Percentiles rank a stretch among this genome's conserved stretches.
Conservation (phyloP, 352 stramenopile genomes). For the Globisporangium irregulare region DNA sequence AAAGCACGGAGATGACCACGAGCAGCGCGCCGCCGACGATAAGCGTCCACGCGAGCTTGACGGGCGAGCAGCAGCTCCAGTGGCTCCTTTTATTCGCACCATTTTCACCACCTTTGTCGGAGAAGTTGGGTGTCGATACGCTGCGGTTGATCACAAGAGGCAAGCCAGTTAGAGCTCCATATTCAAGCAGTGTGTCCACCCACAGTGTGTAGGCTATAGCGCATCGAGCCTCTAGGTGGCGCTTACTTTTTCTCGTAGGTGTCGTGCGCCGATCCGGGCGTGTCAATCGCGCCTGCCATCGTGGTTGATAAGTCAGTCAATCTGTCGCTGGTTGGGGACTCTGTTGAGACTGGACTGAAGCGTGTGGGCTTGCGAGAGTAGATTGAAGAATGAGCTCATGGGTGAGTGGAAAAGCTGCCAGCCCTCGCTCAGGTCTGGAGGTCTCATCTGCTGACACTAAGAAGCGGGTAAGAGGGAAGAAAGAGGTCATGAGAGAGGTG, state of each 20-base stretch:
- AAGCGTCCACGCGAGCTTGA: slow-evolving; percentile 24
- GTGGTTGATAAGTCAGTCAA: not conserved
- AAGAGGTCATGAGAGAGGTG: not conserved
- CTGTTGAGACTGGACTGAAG: not conserved
- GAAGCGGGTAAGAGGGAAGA: too few species aligned
- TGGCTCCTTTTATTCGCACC: not conserved
- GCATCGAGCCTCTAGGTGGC: not conserved
- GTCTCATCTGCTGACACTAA: not conserved
- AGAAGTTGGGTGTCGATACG: not conserved
- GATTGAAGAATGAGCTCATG: not conserved
- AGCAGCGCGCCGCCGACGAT: slow-evolving; percentile 30
- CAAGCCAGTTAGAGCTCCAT: not conserved
- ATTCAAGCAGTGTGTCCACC: not conserved
- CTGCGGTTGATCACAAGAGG: not conserved
- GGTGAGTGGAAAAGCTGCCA: too few species aligned
- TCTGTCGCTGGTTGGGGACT: not conserved
- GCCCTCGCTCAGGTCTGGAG: not conserved
- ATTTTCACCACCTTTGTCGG: not conserved
- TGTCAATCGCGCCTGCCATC: not conserved
- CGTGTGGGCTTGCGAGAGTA: not conserved
- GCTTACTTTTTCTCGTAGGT: slow-evolving; percentile 11
- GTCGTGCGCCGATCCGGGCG: slow-evolving; percentile 4
- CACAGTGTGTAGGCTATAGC: not conserved
- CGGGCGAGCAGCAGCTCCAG: slow-evolving; percentile 28
- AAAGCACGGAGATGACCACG: slow-evolving; percentile 32